Evolutionary conservation across 2,329 filamentous ascomycete species (phyloP), one percentile per base, ranked within the genome.

Genomic region (Colletotrichum noveboracense): DNA sequence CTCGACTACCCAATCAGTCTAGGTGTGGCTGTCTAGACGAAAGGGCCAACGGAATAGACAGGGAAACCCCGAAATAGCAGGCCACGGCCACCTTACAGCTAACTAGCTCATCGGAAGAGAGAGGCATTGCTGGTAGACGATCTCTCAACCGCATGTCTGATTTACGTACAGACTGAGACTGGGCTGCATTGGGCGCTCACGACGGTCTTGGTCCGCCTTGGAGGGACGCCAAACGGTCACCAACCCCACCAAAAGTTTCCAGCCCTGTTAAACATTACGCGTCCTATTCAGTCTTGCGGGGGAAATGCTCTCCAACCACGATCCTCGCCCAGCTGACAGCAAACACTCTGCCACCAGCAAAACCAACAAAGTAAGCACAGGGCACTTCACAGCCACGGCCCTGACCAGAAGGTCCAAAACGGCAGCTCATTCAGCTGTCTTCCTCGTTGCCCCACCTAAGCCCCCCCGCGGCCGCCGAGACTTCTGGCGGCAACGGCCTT

Each of bases 211-310:
- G 68, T 62, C 24, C 34, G 60, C 48, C 52, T 65, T 65, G 68
- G 68, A n/a, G 21, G 61, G 48, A 60, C 58, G 52, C 61, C 62
- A 66, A 61, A 52, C 34, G 21, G 52, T 43, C 18, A n/a, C 70
- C 68, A 26, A 34, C 7, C 56, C 62, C 24, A 30, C 62, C 48
- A 66, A 43, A 48, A 26, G 48, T 24, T 43, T 52, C 61, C 74
- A 43, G 48, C 32, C 64, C 58, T 68, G 64, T 69, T 65, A 26
- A 55, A 64, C 64, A 75, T 77, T 71, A 75, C 72, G 75, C 75
- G 75, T 77, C 72, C 66, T 30, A 64, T 69, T 56, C 43, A 67
- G 55, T 67, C 65, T 66, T 67, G 71, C 67, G 67, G 66, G 66
- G 74, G 21, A 26, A 24, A 34, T 4, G 32, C 12, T 34, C 38